These are phyloP conservation scores for Colletotrichum godetiae DNA, from an alignment of 2,329 filamentous ascomycete genomes.

Conservation along the genomic window DNA sequence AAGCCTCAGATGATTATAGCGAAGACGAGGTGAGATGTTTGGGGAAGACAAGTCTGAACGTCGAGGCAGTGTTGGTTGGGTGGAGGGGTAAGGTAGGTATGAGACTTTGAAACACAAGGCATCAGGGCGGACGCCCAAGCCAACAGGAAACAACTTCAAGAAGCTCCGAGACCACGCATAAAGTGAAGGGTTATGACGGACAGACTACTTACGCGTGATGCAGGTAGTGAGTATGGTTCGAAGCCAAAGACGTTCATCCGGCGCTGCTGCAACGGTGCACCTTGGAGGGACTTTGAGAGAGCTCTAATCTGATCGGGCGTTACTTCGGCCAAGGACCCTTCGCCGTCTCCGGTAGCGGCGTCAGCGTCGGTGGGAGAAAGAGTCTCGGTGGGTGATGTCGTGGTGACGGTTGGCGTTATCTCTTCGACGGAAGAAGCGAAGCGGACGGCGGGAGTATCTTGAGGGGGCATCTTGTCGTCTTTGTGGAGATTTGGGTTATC, in stretches of 20 bases:
- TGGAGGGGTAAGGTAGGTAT: constrained; percentile 30
- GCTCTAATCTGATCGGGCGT: constrained; percentile 75
- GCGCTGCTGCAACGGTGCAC: constrained; percentile 81
- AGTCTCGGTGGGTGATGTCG: constrained; percentile 42
- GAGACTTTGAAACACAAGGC: constrained; percentile 31
- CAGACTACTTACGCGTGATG: constrained; percentile 76
- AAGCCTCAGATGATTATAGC: background rate
- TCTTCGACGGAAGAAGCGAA: constrained; percentile 79
- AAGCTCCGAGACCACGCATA: constrained; percentile 6
- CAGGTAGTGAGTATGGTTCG: constrained; percentile 89
- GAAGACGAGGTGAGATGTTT: constrained; percentile 2
- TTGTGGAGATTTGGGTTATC: constrained; percentile 33
- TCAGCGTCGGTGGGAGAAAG: constrained; percentile 38
- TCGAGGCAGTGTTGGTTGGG: constrained; percentile 11
- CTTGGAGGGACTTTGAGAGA: constrained; percentile 78
- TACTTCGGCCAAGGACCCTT: constrained; percentile 52
- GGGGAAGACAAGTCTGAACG: constrained; percentile 17
- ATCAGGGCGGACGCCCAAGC: constrained; percentile 21
- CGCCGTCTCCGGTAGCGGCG: constrained; percentile 38
- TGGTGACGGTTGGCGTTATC: constrained; percentile 64
- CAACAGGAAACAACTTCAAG: constrained; percentile 25
- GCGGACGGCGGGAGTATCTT: constrained; percentile 67
- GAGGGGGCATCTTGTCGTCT: constrained; percentile 39
- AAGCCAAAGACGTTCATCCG: constrained; percentile 90
- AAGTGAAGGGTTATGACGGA: background rate